Base-by-base conservation (phyloP, 345 rosid species). In the Kandelia obovata region DNA sequence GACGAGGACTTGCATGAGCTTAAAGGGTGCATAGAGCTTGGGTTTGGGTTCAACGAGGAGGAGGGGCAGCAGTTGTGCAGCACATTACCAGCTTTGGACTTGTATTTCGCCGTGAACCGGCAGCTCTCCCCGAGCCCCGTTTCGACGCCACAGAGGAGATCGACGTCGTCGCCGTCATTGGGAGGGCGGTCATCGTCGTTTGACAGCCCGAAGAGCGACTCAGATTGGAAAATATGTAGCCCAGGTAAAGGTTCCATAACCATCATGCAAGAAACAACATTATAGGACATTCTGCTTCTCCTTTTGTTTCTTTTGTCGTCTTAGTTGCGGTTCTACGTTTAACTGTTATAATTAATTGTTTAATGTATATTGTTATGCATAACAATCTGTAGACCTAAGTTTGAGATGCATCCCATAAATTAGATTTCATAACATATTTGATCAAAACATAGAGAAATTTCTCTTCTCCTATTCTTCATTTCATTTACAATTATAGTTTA, bases 1-100 rank as follows among this genome's bases (percentile, higher is more conserved):
- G 97, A 92, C 63, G 97, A 87, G 60, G 97, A 95, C 65, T 64
- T 92, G 73, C 69, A 81, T 55, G 97, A 95, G 79, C 84, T 95
- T 0, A 95, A 89, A 77, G 99, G 96, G 19, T 89, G 92, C 58
- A 95, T 95, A 37, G 99, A 95, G 82, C 88, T 94, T 15, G 98
- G 98, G 21, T 95, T 95, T 37, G 99, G 96, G 53, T 92, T 95
- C 73, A 87, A 86, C 5, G 99, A 95, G 58, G 92, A 88, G 78
- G 85, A 77, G 25, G 99, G 92, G 6, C 93, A 89, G 75, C 74
- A 77, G 16, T 69, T 92, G 3, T 83, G 91, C 60, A 85, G 82
- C 62, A 91, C 97, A 3, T 79, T 91, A 75, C 97, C 98, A 17
- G 97, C 97, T 37, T 80, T 95, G 61, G 97, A 89, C 78, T 83